These are phyloP conservation scores for Butyriboletus regius DNA, from an alignment of 1,284 basidiomycete species.

Conservation along the genomic window DNA sequence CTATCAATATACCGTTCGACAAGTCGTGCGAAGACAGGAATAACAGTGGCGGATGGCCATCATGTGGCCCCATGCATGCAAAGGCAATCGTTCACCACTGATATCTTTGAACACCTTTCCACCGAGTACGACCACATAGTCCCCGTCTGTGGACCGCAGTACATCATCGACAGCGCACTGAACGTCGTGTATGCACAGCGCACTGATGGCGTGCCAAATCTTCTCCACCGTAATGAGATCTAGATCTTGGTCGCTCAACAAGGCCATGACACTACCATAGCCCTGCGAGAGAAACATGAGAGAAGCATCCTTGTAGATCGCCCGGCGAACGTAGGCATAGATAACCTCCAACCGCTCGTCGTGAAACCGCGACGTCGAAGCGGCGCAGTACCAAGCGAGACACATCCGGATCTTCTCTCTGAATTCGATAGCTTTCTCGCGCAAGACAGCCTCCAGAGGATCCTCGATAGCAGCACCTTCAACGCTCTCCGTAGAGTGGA, in stretches of 20 bases:
- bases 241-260: slow-evolving; percentile 28
- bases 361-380: slow-evolving; percentile 26
- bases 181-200: slow-evolving; percentile 25
- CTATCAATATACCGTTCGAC: slow-evolving; percentile 24
- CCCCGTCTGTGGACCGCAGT: slow-evolving; percentile 22
- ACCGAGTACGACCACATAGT: slow-evolving; percentile 27
- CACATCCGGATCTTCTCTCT: slow-evolving; percentile 30
- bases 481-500: slow-evolving; percentile 10
- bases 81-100: slow-evolving; percentile 26
- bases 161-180: slow-evolving; percentile 31
- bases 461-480: slow-evolving; percentile 25
- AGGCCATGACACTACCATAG: slow-evolving; percentile 24
- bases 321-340: slow-evolving; percentile 33
- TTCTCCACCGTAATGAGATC: slow-evolving; percentile 31
- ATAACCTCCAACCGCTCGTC: slow-evolving; percentile 31
- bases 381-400: slow-evolving; percentile 30
- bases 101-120: slow-evolving; percentile 31
- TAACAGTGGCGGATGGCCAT: slow-evolving; percentile 27
- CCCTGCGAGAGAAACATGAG: slow-evolving; percentile 33
- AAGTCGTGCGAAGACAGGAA: slow-evolving; percentile 28
- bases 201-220: slow-evolving; percentile 31
- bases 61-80: slow-evolving; percentile 34
- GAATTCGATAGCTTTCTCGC: slow-evolving; percentile 26
- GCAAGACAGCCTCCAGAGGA: slow-evolving; percentile 31
- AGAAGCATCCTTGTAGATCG: slow-evolving; percentile 31